Evolutionary conservation across 208 protist genomes (phyloP).

Genomic region (Leishmania aethiopica): DNA sequence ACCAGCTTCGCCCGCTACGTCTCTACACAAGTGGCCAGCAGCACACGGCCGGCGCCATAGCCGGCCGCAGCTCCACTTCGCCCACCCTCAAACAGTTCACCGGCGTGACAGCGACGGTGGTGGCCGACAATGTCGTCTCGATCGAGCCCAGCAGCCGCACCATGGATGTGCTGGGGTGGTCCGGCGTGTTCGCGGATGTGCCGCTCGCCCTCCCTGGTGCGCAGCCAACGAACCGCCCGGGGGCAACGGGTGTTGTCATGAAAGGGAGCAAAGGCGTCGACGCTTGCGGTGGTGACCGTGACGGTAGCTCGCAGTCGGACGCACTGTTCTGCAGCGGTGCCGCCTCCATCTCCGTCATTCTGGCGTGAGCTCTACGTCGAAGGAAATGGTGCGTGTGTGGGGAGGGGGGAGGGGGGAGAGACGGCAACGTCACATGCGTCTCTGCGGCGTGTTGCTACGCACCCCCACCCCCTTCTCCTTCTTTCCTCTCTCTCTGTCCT

Average conservation of each 20-base stretch:
- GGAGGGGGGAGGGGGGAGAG: neutral
- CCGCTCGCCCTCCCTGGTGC: slow-evolving; percentile 42
- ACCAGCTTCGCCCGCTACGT: neutral
- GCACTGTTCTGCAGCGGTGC: slow-evolving; percentile 19
- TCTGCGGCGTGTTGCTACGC: neutral
- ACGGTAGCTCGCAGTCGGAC: neutral
- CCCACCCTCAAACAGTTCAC: neutral
- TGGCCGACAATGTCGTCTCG: neutral
- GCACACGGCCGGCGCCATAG: neutral
- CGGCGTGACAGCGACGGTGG: neutral
- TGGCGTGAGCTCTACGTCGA: neutral
- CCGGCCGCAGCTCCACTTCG: neutral
- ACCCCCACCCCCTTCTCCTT: neutral
- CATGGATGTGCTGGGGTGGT: slow-evolving; percentile 49
- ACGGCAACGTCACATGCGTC: neutral
- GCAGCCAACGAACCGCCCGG: neutral
- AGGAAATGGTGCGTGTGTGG: neutral
- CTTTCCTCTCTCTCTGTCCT: neutral
- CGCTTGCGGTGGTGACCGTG: neutral
- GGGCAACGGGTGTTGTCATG: neutral
- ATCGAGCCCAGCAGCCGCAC: neutral
- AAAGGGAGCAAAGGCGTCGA: neutral
- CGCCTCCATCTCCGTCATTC: slow-evolving; percentile 25
- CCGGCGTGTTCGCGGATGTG: slow-evolving; percentile 38
- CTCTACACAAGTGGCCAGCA: neutral